Percentiles rank a stretch among this genome's conserved stretches.
Conservation (phyloP, 1,139 yeast species). For the Zygoascus sp. region DNA sequence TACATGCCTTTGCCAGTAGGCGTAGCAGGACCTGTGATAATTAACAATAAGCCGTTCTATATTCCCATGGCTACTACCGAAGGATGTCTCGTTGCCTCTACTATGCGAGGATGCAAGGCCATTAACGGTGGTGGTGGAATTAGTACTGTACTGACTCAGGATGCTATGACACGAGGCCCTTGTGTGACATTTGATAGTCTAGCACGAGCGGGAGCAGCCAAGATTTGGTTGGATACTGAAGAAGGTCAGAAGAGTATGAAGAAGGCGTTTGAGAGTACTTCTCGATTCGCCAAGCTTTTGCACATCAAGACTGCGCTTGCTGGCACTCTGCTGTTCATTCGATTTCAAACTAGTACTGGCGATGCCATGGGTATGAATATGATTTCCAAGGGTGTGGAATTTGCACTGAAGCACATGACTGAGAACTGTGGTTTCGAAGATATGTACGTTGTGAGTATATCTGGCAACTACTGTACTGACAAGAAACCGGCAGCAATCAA, state of each 20-base stretch:
- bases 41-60: constrained; percentile 82
- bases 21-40: constrained; percentile 91
- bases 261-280: constrained; percentile 91
- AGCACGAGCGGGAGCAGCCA: constrained; percentile 88
- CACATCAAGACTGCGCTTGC: constrained; percentile 90
- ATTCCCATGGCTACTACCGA: constrained; percentile 99
- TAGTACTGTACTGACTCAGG: constrained; percentile 83
- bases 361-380: constrained; percentile 99
- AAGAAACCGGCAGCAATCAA: constrained; percentile 97
- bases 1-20: constrained; percentile 96
- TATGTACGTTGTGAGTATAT: constrained; percentile 86
- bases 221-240: constrained; percentile 91
- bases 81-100: constrained; percentile 96
- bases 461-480: constrained; percentile 97
- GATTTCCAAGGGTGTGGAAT: constrained; percentile 98
- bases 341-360: constrained; percentile 96
- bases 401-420: constrained; percentile 75
- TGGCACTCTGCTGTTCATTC: constrained; percentile 81
- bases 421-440: constrained; percentile 90
- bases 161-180: constrained; percentile 99
- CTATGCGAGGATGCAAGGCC: constrained; percentile 99
- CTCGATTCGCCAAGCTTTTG: constrained; percentile 93
- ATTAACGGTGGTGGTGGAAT: constrained; percentile 97
- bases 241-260: constrained; percentile 82
- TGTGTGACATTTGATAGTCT: constrained; percentile 85